phyloP scores from a whole-genome alignment of 1,284 basidiomycete species.

The Papiliotrema terrestris region DNA sequence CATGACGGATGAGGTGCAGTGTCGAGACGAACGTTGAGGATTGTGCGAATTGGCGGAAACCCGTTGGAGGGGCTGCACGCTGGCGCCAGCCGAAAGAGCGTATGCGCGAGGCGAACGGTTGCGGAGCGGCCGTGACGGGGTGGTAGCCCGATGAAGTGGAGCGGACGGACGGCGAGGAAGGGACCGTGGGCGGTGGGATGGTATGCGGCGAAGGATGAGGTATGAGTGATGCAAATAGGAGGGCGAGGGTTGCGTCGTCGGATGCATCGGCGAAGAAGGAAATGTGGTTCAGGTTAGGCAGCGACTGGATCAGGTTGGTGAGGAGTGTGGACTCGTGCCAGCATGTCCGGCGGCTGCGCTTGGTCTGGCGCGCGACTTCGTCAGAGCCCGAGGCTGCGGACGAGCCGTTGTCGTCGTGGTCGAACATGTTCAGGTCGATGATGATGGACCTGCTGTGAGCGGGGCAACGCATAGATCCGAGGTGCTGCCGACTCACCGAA shows the following conservation, averaged over 20 bases:
- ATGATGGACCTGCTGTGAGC: constrained; percentile 30
- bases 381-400: not conserved
- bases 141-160: constrained; percentile 8
- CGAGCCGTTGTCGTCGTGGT: constrained; percentile 19
- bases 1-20: constrained; percentile 33
- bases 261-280: constrained; percentile 45
- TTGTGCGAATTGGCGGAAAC: constrained; percentile 29
- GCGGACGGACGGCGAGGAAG: constrained; percentile 16
- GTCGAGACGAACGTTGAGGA: constrained; percentile 38
- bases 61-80: constrained; percentile 30
- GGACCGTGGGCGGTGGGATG: constrained; percentile 19
- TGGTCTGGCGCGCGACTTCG: not conserved
- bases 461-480: not conserved
- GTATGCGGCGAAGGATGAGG: constrained; percentile 24
- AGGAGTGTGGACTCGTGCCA: constrained; percentile 40
- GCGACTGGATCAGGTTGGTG: constrained; percentile 23
- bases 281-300: constrained; percentile 38
- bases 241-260: constrained; percentile 41
- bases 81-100: constrained; percentile 44
- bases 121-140: constrained; percentile 3
- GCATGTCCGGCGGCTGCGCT: constrained; percentile 24
- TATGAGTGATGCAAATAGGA: constrained; percentile 36
- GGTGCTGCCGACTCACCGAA: constrained; percentile 18
- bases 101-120: constrained; percentile 26
- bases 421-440: constrained; percentile 43